Evolutionary conservation across 495 filamentous ascomycete species (phyloP), one percentile per base, ranked within the genome.

Genomic region (Aspergillus hancockii): DNA sequence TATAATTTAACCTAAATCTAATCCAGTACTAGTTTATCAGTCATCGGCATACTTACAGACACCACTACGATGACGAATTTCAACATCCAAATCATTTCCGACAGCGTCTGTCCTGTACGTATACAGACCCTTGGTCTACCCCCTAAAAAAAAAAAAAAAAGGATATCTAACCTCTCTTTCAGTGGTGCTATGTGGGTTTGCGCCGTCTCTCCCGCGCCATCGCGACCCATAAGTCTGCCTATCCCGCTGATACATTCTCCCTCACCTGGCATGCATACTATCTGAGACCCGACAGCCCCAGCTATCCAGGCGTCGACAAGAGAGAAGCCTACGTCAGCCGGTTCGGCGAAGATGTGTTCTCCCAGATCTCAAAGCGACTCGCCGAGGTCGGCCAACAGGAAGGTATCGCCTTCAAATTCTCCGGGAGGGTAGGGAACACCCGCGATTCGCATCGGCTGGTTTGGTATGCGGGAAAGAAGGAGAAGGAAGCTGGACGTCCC

Each of bases 151-250:
- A n/a, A n/a, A n/a, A n/a, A n/a, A n/a, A 61, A 51, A 18, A 52
- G 5, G n/a, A 41, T 18, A 47, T 61, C 57, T 49, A 54, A 66
- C 28, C 43, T 23, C 30, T 32, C 12, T 54, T 74, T 41, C 45
- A 79, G 76, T 79, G 76, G 89, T 96, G 92, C 79, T 95, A 91
- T 69, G 76, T 96, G n/a, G 91, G 90, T 65, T 88, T 89, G 65
- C 85, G 83, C 55, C 85, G 89, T 40, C 83, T 96, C 10, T 81
- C 87, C 38, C 76, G 76, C 43, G 90, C 87, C 28, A 93, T 95
- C 61, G 60, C 70, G 3, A 65, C 77, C n/a, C 90, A 90, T 77
- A 82, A 85, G 61, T 67, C 75, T 51, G 67, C 69, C 23, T 70
- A 88, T 52, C 83, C 88, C 0, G 65, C 71, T 34, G 89, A 93